A percentile compares a stretch with the other conserved stretches of the same genome.
Conservation (phyloP, 23 red algal genomes). For the Gracilaria gracilis region DNA sequence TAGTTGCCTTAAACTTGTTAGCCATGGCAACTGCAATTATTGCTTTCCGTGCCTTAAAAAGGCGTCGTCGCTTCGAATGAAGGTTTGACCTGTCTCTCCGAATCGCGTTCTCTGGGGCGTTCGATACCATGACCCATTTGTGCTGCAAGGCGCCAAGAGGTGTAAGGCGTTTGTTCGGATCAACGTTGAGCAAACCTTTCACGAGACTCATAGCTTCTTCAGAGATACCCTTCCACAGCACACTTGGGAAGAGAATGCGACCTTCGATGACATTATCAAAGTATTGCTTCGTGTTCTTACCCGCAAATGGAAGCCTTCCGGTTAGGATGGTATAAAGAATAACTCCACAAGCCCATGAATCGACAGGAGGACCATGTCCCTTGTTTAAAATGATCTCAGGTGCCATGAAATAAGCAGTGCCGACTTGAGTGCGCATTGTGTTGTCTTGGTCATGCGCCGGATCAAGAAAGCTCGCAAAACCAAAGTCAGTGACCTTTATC, state of each 20-base stretch:
- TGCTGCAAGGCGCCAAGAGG: slow-evolving; percentile 76
- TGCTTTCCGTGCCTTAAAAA: slow-evolving; percentile 68
- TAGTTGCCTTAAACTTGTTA: slow-evolving; percentile 67
- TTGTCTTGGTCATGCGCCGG: slow-evolving; percentile 44
- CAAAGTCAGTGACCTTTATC: slow-evolving; percentile 92
- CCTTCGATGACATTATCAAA: slow-evolving; percentile 51
- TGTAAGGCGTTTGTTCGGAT: slow-evolving; percentile 77
- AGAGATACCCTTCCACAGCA: slow-evolving; percentile 71
- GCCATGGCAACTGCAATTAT: slow-evolving; percentile 77
- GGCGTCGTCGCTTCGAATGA: slow-evolving; percentile 61
- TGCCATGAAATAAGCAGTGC: slow-evolving; percentile 87
- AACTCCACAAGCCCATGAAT: slow-evolving; percentile 77
- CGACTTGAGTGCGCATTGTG: slow-evolving; percentile 77
- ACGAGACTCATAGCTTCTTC: slow-evolving; percentile 71
- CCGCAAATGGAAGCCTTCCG: slow-evolving; percentile 76
- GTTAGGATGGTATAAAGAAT: slow-evolving; percentile 78
- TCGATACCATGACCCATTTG: slow-evolving; percentile 45
- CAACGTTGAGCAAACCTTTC: slow-evolving; percentile 62
- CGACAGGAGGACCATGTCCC: slow-evolving; percentile 67
- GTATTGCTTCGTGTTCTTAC: slow-evolving; percentile 65
- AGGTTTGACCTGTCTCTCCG: slow-evolving; percentile 74
- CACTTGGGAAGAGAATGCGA: slow-evolving; percentile 43
- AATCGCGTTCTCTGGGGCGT: slow-evolving; percentile 51
- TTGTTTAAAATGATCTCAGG: slow-evolving; percentile 80
- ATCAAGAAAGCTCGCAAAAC: slow-evolving; percentile 85